These are phyloP conservation scores for Apodospora peruviana DNA, from an alignment of 495 filamentous ascomycete genomes.

Conservation along the genomic window DNA sequence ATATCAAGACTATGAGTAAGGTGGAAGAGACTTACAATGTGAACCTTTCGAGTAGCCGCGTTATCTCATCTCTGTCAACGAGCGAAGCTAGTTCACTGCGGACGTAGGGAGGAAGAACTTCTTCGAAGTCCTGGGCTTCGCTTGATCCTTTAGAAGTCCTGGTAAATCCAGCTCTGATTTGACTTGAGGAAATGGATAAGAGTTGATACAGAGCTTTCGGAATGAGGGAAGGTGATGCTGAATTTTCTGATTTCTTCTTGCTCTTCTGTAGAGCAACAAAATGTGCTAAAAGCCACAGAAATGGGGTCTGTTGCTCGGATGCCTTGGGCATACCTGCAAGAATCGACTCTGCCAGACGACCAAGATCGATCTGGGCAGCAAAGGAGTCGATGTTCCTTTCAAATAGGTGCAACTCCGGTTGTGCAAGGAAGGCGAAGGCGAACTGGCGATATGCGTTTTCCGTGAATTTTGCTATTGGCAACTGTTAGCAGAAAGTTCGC, in stretches of 20 bases:
- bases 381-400: conserved; percentile 15
- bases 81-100: conserved; percentile 27
- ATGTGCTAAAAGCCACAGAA: conserved; percentile 75
- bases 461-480: conserved; percentile 8
- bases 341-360: conserved; percentile 22
- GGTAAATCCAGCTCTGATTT: conserved; percentile 16
- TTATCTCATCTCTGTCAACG: conserved; percentile 35
- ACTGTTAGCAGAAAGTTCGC: neutral
- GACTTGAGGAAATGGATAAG: conserved; percentile 17
- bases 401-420: conserved; percentile 15
- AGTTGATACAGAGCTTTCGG: conserved; percentile 21
- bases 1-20: neutral
- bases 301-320: conserved; percentile 21
- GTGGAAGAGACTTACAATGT: conserved; percentile 24
- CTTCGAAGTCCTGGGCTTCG: conserved; percentile 6
- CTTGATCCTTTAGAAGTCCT: conserved; percentile 3
- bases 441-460: conserved; percentile 30
- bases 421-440: conserved; percentile 32
- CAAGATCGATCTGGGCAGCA: conserved; percentile 14
- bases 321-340: conserved; percentile 8
- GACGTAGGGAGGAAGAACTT: conserved; percentile 26
- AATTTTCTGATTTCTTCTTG: conserved; percentile 21
- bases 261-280: conserved; percentile 69
- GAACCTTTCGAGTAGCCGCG: conserved; percentile 31
- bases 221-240: conserved; percentile 10